phyloP scores from a whole-genome alignment of 2,329 filamentous ascomycete genomes.

The Sordariomycetes sp. region DNA sequence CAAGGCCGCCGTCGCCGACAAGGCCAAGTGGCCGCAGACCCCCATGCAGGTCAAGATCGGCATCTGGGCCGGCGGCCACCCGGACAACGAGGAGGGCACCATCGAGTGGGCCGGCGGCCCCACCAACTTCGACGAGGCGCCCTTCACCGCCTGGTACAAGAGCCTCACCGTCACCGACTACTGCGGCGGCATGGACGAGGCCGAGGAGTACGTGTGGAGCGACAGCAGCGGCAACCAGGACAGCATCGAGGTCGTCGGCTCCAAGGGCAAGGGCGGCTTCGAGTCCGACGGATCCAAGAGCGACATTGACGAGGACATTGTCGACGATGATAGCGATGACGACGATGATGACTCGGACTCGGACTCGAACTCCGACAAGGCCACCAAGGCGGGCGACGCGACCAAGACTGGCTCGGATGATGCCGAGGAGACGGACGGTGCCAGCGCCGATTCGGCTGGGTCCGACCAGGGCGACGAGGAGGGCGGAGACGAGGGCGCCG shows the following conservation, averaged over 20 bases:
- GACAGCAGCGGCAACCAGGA: conserved; percentile 37
- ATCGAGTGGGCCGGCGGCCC: conserved; percentile 61
- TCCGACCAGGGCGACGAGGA: neutral
- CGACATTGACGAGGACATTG: neutral
- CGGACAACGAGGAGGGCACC: conserved; percentile 41
- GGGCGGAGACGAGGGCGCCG: neutral
- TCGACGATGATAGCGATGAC: neutral
- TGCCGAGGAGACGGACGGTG: neutral
- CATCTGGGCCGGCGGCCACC: conserved; percentile 40
- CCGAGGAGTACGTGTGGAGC: conserved; percentile 36
- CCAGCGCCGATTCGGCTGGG: neutral
- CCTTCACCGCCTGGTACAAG: conserved; percentile 48
- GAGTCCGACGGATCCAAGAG: neutral
- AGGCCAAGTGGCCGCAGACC: conserved; percentile 51
- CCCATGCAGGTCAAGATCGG: conserved; percentile 58
- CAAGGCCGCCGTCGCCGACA: conserved; percentile 34
- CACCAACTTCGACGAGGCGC: conserved; percentile 38
- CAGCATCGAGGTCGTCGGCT: conserved; percentile 41
- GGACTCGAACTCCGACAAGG: neutral
- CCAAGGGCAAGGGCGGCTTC: conserved; percentile 8
- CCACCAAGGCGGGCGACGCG: neutral
- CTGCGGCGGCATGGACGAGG: conserved; percentile 33
- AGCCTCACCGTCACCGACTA: conserved; percentile 43
- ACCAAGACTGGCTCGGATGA: neutral
- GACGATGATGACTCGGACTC: neutral